Evolutionary conservation across 2,329 filamentous ascomycete species (phyloP).

Genomic region (Epichloe hybrida): DNA sequence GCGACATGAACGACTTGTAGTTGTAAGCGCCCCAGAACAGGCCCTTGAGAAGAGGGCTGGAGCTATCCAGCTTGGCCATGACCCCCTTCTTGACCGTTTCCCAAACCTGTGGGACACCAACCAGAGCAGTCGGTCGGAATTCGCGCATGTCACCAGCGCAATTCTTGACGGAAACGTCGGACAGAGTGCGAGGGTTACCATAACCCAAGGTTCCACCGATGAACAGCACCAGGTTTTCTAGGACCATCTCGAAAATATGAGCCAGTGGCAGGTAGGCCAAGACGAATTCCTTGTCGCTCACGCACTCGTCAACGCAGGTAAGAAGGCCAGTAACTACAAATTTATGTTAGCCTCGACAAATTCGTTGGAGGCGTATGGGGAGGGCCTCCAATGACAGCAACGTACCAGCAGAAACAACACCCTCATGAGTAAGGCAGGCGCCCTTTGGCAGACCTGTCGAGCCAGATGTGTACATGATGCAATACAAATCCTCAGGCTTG

Average conservation of each 20-base stretch:
- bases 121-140: conserved; percentile 75
- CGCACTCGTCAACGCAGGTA: conserved; percentile 61
- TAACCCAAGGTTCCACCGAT: conserved; percentile 91
- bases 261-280: conserved; percentile 88
- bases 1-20: conserved; percentile 45
- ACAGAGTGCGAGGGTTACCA: conserved; percentile 77
- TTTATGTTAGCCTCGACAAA: not conserved
- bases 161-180: conserved; percentile 74
- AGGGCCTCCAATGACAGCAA: conserved; percentile 13
- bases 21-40: conserved; percentile 61
- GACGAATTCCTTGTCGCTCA: conserved; percentile 65
- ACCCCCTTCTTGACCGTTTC: conserved; percentile 96
- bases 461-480: conserved; percentile 78
- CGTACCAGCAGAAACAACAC: conserved; percentile 57
- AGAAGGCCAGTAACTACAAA: conserved; percentile 60
- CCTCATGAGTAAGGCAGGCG: conserved; percentile 67
- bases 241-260: conserved; percentile 91
- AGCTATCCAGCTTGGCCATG: conserved; percentile 59
- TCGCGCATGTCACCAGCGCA: conserved; percentile 90
- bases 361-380: not conserved
- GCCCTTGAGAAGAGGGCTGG: conserved; percentile 55
- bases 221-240: conserved; percentile 82
- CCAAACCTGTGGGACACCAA: conserved; percentile 94
- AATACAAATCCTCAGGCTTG: conserved; percentile 64
- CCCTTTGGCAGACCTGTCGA: conserved; percentile 85